Base-by-base conservation (phyloP, 1,139 yeast species). In the Suhomyces wounanorum region DNA sequence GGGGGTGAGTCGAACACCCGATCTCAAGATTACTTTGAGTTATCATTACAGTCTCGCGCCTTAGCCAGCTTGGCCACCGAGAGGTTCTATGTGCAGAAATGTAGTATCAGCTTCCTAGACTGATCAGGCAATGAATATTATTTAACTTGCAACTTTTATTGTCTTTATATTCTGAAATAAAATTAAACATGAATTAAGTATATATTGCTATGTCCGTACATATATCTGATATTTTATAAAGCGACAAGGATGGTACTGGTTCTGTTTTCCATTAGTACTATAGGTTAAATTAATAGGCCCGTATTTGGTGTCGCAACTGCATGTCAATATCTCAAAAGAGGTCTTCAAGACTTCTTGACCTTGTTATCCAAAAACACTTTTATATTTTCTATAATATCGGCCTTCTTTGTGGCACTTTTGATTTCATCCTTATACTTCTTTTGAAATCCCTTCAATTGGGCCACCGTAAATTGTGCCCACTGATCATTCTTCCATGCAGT, bases 1-100 rank as follows among this genome's bases (percentile, higher is more conserved):
- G 86, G 84, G 87, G 85, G 88, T 79, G 88, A 83, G 82, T 84
- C 87, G 89, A 84, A 84, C 89, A 79, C 88, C 85, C 87, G 89
- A 82, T 83, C 87, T 82, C 85, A 82, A 83, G 88, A 83, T 84
- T 63, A 73, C 85, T 71, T 28, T 44, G 49, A 35, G 47, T 36
- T 30, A 40, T 75, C 72, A 75, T 83, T 83, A 83, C 88, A 83
- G 88, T 82, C 88, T 83, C 84, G 84, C 87, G 87, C 87, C 85
- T 82, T 83, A 82, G 78, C 87, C 87, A 83, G 81, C 87, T 83
- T 80, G 84, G 87, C 87, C 82, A 83, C 84, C 85, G 77, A 74
- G 87, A 82, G 87, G 64, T 14, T 33, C 11, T 14, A 16, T 33
- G 18, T 6, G 10, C 10, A 7, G 14, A 33, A 16, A 14, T 2